phyloP scores from a whole-genome alignment of 805 yeast species.

The Hanseniaspora clermontiae region DNA sequence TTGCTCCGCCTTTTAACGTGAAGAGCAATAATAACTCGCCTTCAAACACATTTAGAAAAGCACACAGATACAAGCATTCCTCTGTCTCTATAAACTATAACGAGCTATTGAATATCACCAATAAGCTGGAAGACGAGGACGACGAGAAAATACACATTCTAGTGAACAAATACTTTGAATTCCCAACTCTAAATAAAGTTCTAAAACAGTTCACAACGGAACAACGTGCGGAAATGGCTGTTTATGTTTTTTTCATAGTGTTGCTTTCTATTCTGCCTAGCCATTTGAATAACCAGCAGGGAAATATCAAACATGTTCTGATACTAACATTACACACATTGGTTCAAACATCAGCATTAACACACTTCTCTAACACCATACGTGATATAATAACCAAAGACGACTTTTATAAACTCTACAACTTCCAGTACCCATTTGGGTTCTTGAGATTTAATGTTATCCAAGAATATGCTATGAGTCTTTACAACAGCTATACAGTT shows the following conservation, averaged over 20 bases:
- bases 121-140: conserved; percentile 3
- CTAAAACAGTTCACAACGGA: neutral
- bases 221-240: neutral
- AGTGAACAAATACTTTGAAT: conserved; percentile 9
- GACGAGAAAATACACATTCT: conserved; percentile 8
- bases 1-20: conserved; percentile 3
- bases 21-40: neutral
- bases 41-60: conserved; percentile 11
- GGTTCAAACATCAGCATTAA: neutral
- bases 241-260: neutral
- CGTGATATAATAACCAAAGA: neutral
- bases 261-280: neutral
- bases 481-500: conserved; percentile 1
- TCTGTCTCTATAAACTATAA: conserved; percentile 14
- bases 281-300: neutral
- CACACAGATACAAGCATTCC: conserved; percentile 14
- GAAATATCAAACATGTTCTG: neutral
- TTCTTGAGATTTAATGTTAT: conserved; percentile 2
- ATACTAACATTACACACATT: conserved; percentile 1
- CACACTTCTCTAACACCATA: neutral
- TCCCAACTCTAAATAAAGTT: neutral
- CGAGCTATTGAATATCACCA: conserved; percentile 8
- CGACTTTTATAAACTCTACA: conserved; percentile 2
- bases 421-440: conserved; percentile 11
- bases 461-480: neutral